A percentile compares a stretch with the other conserved stretches of the same genome.
phyloP scores from a whole-genome alignment of 129 eudicot genomes.

The Daucus carota region DNA sequence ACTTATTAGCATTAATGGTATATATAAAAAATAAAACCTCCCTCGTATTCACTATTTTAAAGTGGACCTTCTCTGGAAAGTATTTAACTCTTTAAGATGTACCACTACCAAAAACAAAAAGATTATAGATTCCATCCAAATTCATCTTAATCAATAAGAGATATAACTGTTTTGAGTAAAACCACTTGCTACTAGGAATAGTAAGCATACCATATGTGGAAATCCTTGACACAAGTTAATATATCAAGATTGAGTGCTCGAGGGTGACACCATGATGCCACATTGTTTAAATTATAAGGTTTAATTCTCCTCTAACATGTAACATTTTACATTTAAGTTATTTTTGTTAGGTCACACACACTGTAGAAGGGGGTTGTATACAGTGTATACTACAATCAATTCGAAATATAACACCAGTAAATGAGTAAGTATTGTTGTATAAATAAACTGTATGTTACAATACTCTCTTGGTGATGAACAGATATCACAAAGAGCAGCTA shows the following conservation, averaged over 20 bases:
- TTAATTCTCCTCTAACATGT: no score
- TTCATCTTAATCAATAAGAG: neutral
- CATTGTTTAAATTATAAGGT: no score
- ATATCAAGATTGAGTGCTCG: constrained; percentile 99
- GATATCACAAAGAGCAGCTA: no score
- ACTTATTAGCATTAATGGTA: neutral
- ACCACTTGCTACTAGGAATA: neutral
- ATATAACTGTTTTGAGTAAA: neutral
- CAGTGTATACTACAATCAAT: no score
- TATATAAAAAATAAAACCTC: no score
- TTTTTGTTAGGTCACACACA: no score
- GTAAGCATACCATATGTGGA: constrained; percentile 77
- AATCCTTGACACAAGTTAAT: constrained; percentile 95
- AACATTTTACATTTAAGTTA: no score
- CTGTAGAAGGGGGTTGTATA: no score
- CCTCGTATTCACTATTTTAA: neutral
- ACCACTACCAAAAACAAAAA: neutral
- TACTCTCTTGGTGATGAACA: no score
- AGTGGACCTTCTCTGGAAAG: neutral
- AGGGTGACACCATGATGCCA: constrained; percentile 99
- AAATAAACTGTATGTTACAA: no score
- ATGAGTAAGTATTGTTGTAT: no score
- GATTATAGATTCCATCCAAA: neutral
- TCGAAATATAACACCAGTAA: no score
- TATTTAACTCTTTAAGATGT: neutral